Evolutionary conservation across 768 basidiomycete species (phyloP), one percentile per base, ranked within the genome.

Genomic region (Floccularia luteovirens): DNA sequence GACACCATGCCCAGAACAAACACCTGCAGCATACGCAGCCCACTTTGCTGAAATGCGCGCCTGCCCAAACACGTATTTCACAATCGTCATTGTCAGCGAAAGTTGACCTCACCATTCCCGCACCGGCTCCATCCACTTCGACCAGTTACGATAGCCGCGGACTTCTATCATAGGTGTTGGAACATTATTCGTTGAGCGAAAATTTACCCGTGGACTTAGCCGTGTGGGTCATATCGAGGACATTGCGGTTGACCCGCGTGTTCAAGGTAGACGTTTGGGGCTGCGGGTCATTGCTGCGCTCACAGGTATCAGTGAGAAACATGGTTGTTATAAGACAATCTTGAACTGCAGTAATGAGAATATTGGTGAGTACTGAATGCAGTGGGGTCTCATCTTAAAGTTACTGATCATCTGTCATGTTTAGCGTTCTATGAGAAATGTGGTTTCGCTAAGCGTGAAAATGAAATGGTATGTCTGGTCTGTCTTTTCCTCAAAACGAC

Each of bases 401-500:
- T 42, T 24, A 36, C 46, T 47, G 41, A 41, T 35, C n/a, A n/a
- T 31, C 32, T 36, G 28, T 30, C 19, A 12, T 30, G 27, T 32
- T 46, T 22, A 96, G 93, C 88, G 6, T 99, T 99, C 66, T 99
- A 99, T 60, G 70, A 90, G 60, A 98, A 98, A 62, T 99, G 94
- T 57, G 94, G 94, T 16, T 96, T 66, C 53, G 70, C 75, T 60
- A 84, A 81, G 67, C 94, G 92, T 63, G 93, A 93, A 62, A 80
- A 75, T 51, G 89, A 96, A 61, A 98, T 98, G 93, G 93, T 84
- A 42, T 43, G 69, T 58, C 13, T 32, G 21, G 19, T 19, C 24
- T 5, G 36, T 23, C 37, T n/a, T 7, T 31, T 20, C 14, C 22
- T n/a, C n/a, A n/a, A n/a, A n/a, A n/a, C n/a, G n/a, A n/a, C n/a